phyloP scores from a whole-genome alignment of 768 basidiomycete genomes.

The Suillus subalutaceus region DNA sequence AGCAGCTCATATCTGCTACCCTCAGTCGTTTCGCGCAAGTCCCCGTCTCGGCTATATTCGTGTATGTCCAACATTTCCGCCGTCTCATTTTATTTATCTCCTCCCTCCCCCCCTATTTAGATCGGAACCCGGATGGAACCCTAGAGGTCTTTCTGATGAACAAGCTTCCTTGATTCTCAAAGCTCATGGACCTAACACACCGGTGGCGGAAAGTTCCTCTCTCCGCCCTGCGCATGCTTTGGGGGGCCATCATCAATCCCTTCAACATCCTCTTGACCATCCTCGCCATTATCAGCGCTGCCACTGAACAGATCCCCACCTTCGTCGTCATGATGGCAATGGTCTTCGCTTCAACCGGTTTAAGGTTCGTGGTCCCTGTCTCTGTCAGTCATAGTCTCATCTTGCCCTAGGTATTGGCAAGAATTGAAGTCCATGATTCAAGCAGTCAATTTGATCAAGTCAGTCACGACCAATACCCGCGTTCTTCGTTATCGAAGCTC shows the following conservation, averaged over 20 bases:
- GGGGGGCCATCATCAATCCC: constrained; percentile 37
- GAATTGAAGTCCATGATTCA: constrained; percentile 38
- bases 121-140: constrained; percentile 29
- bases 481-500: constrained; percentile 31
- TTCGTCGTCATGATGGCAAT: constrained; percentile 38
- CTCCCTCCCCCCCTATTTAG: constrained; percentile 13
- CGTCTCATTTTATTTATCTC: neutral
- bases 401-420: constrained; percentile 31
- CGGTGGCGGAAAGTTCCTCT: constrained; percentile 36
- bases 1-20: constrained; percentile 2
- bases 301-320: constrained; percentile 34
- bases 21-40: constrained; percentile 31
- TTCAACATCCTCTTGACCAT: constrained; percentile 36
- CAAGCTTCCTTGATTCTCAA: constrained; percentile 20
- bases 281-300: constrained; percentile 36
- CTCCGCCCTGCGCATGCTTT: constrained; percentile 30
- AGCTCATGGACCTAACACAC: constrained; percentile 29
- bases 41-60: constrained; percentile 26
- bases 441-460: constrained; percentile 36
- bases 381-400: neutral
- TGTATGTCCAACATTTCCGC: constrained; percentile 16
- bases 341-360: constrained; percentile 37
- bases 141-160: constrained; percentile 28
- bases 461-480: constrained; percentile 35
- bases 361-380: constrained; percentile 24